phyloP scores from a whole-genome alignment of 306 rosid species.

The Rosa persica region DNA sequence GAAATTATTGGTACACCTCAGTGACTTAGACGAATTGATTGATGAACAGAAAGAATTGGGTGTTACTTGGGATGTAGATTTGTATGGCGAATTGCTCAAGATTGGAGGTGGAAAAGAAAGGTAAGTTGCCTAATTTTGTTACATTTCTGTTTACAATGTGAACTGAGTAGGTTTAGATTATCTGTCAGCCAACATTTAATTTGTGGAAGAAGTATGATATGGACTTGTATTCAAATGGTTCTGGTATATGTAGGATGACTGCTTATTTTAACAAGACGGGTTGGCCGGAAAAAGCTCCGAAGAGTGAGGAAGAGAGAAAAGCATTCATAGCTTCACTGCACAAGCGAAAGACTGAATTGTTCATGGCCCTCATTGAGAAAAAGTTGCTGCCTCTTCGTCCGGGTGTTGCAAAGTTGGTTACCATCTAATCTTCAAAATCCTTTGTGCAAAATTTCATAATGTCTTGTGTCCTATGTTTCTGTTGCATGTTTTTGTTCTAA shows the following conservation, averaged over 20 bases:
- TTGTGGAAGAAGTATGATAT: background rate
- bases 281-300: slow-evolving; percentile 90
- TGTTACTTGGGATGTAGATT: slow-evolving; percentile 89
- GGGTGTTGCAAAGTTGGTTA: slow-evolving; percentile 92
- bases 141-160: background rate
- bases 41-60: slow-evolving; percentile 73
- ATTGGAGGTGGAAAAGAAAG: slow-evolving; percentile 99
- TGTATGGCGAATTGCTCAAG: slow-evolving; percentile 93
- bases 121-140: slow-evolving; percentile 25
- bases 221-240: slow-evolving; percentile 8
- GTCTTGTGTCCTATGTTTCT: background rate
- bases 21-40: slow-evolving; percentile 18
- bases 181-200: background rate
- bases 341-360: slow-evolving; percentile 87
- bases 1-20: background rate
- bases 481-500: background rate
- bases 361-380: slow-evolving; percentile 95
- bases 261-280: slow-evolving; percentile 87
- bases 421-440: slow-evolving; percentile 32
- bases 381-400: slow-evolving; percentile 93
- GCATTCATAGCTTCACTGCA: slow-evolving; percentile 86
- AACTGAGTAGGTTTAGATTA: background rate
- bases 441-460: slow-evolving; percentile 7
- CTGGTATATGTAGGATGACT: slow-evolving; percentile 64
- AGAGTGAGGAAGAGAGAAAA: slow-evolving; percentile 72